Percentiles rank a stretch among this genome's conserved stretches.
phyloP scores from a whole-genome alignment of 768 basidiomycete genomes.

The Termitomyces sp. region DNA sequence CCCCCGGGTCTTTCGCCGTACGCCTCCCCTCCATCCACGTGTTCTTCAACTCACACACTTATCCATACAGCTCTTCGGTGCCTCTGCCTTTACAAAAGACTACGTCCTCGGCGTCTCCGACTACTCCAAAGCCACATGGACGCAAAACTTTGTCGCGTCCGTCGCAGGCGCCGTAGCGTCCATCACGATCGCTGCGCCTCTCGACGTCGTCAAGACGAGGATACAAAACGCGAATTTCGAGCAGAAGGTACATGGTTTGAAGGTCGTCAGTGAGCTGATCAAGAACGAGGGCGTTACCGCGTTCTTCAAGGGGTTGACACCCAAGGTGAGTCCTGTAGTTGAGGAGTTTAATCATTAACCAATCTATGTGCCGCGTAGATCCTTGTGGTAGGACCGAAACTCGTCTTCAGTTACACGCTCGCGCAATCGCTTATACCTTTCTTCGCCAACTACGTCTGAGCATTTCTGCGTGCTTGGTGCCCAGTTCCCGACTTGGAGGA shows the following conservation, averaged over 20 bases:
- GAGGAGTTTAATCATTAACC: background rate
- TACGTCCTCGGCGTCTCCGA: constrained; percentile 85
- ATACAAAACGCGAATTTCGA: constrained; percentile 99
- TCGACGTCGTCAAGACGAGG: constrained; percentile 94
- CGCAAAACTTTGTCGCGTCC: constrained; percentile 95
- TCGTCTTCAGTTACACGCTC: constrained; percentile 97
- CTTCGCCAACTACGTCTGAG: constrained; percentile 77
- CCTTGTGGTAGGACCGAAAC: constrained; percentile 93
- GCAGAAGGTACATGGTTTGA: constrained; percentile 70
- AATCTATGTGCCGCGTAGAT: constrained; percentile 42
- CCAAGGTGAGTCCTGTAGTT: constrained; percentile 86
- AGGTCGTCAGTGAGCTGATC: constrained; percentile 80
- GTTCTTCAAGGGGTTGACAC: constrained; percentile 96
- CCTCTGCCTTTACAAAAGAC: constrained; percentile 91
- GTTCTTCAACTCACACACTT: background rate
- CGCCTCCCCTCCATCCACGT: constrained; percentile 22
- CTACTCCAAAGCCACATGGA: constrained; percentile 94
- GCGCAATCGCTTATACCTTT: constrained; percentile 94
- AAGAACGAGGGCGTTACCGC: constrained; percentile 78
- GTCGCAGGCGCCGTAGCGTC: constrained; percentile 92
- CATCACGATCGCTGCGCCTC: constrained; percentile 92
- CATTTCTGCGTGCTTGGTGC: too few relatives aligned
- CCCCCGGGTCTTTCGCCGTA: constrained; percentile 92
- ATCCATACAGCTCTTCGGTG: constrained; percentile 85
- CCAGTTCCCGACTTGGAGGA: too few relatives aligned